A percentile compares a stretch with the other conserved stretches of the same genome.
Evolutionary conservation across 2,329 filamentous ascomycete genomes (phyloP).

Genomic region (Lasiodiplodia gonubiensis): DNA sequence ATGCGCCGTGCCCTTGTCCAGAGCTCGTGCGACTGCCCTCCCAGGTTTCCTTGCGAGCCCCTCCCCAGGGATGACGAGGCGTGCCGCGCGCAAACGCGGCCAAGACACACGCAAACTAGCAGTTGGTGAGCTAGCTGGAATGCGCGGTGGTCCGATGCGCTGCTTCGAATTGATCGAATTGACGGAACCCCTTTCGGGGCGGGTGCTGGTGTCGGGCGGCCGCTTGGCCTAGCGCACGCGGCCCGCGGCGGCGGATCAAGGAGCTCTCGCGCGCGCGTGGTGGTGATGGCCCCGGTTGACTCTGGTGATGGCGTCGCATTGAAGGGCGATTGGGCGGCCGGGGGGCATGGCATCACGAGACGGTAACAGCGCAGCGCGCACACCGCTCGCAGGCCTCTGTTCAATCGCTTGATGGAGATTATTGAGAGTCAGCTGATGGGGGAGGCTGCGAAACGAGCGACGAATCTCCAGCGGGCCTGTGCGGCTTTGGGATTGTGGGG

Average conservation of each 20-base stretch:
- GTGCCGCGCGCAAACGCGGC: conserved; percentile 23
- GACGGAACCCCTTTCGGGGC: conserved; percentile 17
- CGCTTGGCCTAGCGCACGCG: conserved; percentile 4
- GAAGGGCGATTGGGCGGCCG: not conserved
- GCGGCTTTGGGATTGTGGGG: conserved; percentile 17
- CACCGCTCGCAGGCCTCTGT: conserved; percentile 12
- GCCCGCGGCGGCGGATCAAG: conserved; percentile 17
- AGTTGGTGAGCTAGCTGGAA: conserved; percentile 26
- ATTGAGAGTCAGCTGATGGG: conserved; percentile 25
- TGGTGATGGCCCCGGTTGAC: conserved; percentile 4
- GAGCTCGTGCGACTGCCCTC: conserved; percentile 26
- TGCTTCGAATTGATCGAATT: conserved; percentile 27
- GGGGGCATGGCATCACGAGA: conserved; percentile 15
- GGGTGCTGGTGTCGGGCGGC: not conserved
- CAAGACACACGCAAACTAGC: conserved; percentile 18
- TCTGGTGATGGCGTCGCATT: conserved; percentile 8
- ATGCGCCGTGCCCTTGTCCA: conserved; percentile 26
- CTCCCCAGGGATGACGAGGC: conserved; percentile 25
- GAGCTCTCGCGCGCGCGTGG: not conserved
- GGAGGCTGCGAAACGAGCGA: no score
- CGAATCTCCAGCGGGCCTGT: conserved; percentile 5
- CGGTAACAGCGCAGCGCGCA: conserved; percentile 26
- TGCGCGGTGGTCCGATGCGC: conserved; percentile 25
- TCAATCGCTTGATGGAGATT: conserved; percentile 16
- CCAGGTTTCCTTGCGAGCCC: conserved; percentile 19